Evolutionary conservation across 495 filamentous ascomycete genomes (phyloP), one percentile per base, ranked within the genome.

Genomic region (Penicillium ochrochloron): DNA sequence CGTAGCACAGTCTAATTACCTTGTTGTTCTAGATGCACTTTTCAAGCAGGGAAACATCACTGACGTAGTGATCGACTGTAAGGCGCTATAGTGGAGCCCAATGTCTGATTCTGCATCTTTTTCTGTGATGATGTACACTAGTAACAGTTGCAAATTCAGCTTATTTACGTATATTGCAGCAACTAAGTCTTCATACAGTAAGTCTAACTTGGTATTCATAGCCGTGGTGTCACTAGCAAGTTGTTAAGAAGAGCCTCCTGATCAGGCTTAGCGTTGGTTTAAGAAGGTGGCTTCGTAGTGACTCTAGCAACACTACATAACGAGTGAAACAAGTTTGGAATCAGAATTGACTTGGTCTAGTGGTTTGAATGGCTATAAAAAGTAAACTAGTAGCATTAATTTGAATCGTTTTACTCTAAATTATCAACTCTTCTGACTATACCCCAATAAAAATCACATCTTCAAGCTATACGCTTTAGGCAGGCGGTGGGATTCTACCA

Each of bases 401-500:
- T 10, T 1, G 17, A 3, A 41, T 41, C 2, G 5, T 15, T 17
- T 14, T 41, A 17, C 14, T 5, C 17, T 0, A 41, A 41, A 41
- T 17, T 2, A 4, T 41, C 12, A 41, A 17, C 37, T 14, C 12
- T 41, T 14, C 37, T 17, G 4, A 41, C 15, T 14, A 17, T 41
- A 41, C 17, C 15, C 12, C 14, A 15, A 41, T 14, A 4, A 41
- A 17, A 3, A 29, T 51, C 46, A 4, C 15, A 25, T 23, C 46
- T 11, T 5, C 27, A 53, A 29, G 25, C 23, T 33, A 17, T 17
- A 7, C 51, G 5, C 9, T 31, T 17, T 9, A 10, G 51, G 29
- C 33, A 54, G 51, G 51, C 51, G 51, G 51, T 54, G 29, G 9
- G n/a, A n/a, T 33, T 34, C 4, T 34, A 33, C n/a, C 51, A 17